Evolutionary conservation across 2,329 filamentous ascomycete genomes (phyloP), one percentile per base, ranked within the genome.

Genomic region (Apiospora hydei): DNA sequence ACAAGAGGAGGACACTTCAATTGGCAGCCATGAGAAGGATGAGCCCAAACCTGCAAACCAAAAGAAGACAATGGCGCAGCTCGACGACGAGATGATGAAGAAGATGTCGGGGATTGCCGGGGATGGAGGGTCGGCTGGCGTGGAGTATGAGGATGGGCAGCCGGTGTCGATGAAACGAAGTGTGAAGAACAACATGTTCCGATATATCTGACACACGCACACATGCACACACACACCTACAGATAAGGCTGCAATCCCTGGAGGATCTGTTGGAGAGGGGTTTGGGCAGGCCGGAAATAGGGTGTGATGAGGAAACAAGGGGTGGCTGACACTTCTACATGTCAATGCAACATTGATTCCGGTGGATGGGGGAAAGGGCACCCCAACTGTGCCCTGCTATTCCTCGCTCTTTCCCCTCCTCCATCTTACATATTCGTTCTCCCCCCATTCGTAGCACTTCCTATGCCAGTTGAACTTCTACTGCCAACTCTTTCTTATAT

Each of bases 141-240:
- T 95, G 5, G 93, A 95, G 80, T 92, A 93, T 73, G 93, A 95
- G 80, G 88, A 94, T 76, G 93, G 93, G 0, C 88, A 91, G 79
- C 89, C 93, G 0, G 90, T 90, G 7, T 86, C 91, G 0, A 91
- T 95, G 87, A 95, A 94, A 82, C 85, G 92, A 69, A 88, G 91
- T 47, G 93, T 95, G 14, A 91, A 88, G 79, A 89, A 91, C 70
- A 94, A 94, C 76, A 94, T 94, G 92, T 95, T 95, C 79, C 85
- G 92, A 21, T 88, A 92, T 73, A 93, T 94, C 26, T 90, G 77
- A 81, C n/a, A 53, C 70, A 16, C 34, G 6, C 34, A 34, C 34
- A 34, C 34, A 34, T 6, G 6, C 34, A 38, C 34, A 38, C 34
- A 6, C 34, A 38, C 34, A 43, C 34, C 26, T 34, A 14, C 26